Conservation (phyloP, 495 filamentous ascomycete genomes). For the Podospora fimiseda region DNA sequence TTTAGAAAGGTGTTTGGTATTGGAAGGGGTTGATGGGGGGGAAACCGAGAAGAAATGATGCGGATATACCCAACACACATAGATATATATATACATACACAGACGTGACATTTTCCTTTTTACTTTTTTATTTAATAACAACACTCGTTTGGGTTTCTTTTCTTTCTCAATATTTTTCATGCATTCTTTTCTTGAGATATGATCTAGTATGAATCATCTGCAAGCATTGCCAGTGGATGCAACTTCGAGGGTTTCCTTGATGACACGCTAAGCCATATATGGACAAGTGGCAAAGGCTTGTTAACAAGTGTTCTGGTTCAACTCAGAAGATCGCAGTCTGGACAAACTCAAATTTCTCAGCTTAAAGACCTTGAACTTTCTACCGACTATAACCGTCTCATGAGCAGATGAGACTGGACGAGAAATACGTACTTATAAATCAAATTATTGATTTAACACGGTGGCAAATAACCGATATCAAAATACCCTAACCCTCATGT, state of each 20-base stretch:
- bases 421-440: background rate
- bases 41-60: no score
- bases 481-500: background rate
- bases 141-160: no score
- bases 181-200: no score
- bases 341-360: background rate
- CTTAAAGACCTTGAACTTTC: no score
- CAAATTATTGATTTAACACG: background rate
- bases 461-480: background rate
- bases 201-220: background rate
- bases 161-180: no score
- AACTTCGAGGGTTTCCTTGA: background rate
- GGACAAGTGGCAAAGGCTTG: background rate
- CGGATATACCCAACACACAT: no score
- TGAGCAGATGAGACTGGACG: background rate
- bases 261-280: background rate
- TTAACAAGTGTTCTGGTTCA: background rate
- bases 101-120: no score
- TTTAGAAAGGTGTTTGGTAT: slow-evolving; percentile 7
- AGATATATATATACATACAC: no score
- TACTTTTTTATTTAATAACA: no score
- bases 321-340: background rate
- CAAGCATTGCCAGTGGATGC: background rate
- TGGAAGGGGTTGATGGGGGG: slow-evolving; percentile 4
- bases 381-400: no score